phyloP scores from a whole-genome alignment of 2,329 filamentous ascomycete genomes.

The Lecanosticta acicola region DNA sequence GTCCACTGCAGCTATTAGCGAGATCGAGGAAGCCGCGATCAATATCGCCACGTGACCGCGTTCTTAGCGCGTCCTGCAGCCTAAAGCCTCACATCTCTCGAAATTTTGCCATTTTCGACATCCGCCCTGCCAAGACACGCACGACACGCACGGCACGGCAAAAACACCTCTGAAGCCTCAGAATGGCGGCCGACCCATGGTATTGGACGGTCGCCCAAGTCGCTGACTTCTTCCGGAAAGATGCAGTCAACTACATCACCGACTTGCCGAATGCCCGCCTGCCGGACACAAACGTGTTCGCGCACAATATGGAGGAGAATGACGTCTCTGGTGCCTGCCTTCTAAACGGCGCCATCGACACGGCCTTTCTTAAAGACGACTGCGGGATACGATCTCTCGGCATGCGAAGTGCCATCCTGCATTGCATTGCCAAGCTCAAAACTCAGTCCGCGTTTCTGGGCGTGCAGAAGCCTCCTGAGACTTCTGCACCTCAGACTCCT shows the following conservation, averaged over 20 bases:
- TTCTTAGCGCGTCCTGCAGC: background rate
- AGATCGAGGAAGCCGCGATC: background rate
- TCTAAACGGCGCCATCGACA: conserved; percentile 47
- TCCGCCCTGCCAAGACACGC: too few relatives aligned
- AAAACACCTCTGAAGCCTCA: background rate
- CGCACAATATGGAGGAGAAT: conserved; percentile 53
- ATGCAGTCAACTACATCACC: conserved; percentile 16
- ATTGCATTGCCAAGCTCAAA: conserved; percentile 53
- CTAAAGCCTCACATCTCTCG: background rate
- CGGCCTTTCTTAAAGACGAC: conserved; percentile 46
- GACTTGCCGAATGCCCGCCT: conserved; percentile 36
- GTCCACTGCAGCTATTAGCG: background rate
- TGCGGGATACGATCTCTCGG: conserved; percentile 55
- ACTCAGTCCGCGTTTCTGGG: background rate
- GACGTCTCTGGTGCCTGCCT: conserved; percentile 61
- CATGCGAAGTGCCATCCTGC: conserved; percentile 53
- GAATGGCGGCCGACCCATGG: conserved; percentile 58
- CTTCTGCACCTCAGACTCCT: conserved; percentile 6
- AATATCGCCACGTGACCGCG: background rate
- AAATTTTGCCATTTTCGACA: too few relatives aligned
- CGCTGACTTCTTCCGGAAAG: conserved; percentile 58
- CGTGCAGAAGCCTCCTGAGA: background rate
- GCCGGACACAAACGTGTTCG: conserved; percentile 51
- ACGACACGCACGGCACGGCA: too few relatives aligned
- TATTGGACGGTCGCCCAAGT: conserved; percentile 66